Evolutionary conservation across 2,329 filamentous ascomycete species (phyloP), one percentile per base, ranked within the genome.

Genomic region (Teratosphaeria gauchensis): DNA sequence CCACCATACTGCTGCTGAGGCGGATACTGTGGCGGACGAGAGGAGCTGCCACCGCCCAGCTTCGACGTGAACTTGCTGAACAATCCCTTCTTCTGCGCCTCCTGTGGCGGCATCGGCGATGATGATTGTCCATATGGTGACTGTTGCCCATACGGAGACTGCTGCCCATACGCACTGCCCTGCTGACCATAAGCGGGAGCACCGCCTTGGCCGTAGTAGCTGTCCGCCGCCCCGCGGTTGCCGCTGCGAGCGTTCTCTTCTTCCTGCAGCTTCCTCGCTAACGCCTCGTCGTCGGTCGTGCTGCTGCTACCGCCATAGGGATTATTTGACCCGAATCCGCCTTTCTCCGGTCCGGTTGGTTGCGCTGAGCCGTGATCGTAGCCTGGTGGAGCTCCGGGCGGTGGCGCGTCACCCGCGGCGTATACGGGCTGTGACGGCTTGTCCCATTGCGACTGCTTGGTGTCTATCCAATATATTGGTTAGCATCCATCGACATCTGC

Each of bases 371-470:
- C 57, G 28, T 79, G 76, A 12, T 80, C 76, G 74, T 92, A 91
- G 62, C 81, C 80, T 0, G 88, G 87, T 12, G 89, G 89, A 3
- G 86, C 80, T 42, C 84, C 88, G 4, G 78, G 73, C 12, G 86
- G 76, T 71, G 52, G 73, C 66, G 42, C 73, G 70, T 54, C 72
- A 68, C 57, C 74, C 7, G 80, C 74, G 16, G 82, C 79, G 64
- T 83, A 82, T 56, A 84, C 84, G 51, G 88, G 86, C 56, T 80
- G 80, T 42, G 85, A 89, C 19, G 91, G 91, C 65, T 84, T 87
- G 4, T 95, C 88, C 92, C 92, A 96, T 80, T 92, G 88, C 4
- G 92, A 95, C 71, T 88, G 82, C 69, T 94, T 94, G 64, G 91
- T 96, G 74, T 86, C 54, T 55, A 31, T 16, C 14, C 12, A 11